Evolutionary conservation across 2,329 filamentous ascomycete genomes (phyloP).

Genomic region (Penicillium sumatraense): DNA sequence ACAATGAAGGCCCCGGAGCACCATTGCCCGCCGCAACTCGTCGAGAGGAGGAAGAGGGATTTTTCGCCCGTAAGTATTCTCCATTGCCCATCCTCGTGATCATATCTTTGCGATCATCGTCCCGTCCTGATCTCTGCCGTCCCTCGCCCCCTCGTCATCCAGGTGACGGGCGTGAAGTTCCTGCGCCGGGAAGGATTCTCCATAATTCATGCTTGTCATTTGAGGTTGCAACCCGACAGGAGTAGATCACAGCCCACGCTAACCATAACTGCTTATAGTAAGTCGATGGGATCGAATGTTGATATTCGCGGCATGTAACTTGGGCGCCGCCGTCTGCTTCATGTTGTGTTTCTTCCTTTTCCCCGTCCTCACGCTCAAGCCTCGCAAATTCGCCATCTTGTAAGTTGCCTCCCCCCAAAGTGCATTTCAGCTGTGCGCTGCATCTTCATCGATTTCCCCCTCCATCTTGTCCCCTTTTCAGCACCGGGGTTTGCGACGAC

Average conservation of each 20-base stretch:
- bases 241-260: constrained; percentile 22
- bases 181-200: constrained; percentile 38
- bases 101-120: constrained; percentile 13
- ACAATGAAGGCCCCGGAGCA: constrained; percentile 74
- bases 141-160: constrained; percentile 20
- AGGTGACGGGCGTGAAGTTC: constrained; percentile 44
- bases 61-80: constrained; percentile 85
- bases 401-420: constrained; percentile 64
- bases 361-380: constrained; percentile 77
- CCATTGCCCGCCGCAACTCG: constrained; percentile 82
- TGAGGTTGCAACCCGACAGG: constrained; percentile 21
- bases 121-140: constrained; percentile 14
- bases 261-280: constrained; percentile 61
- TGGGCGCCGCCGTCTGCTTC: constrained; percentile 89
- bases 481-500: constrained; percentile 1
- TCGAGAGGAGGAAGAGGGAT: constrained; percentile 92
- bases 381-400: constrained; percentile 95
- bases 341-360: constrained; percentile 87
- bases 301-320: constrained; percentile 88
- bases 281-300: constrained; percentile 96
- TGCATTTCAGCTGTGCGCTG: constrained; percentile 5
- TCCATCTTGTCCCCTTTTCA: constrained; percentile 24
- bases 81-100: constrained; percentile 25
- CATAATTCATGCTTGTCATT: constrained; percentile 20
- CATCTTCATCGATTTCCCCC: constrained; percentile 6